Percentiles rank a stretch among this genome's conserved stretches.
Evolutionary conservation across 2,329 filamentous ascomycete species (phyloP).

Genomic region (Clonostachys solani): DNA sequence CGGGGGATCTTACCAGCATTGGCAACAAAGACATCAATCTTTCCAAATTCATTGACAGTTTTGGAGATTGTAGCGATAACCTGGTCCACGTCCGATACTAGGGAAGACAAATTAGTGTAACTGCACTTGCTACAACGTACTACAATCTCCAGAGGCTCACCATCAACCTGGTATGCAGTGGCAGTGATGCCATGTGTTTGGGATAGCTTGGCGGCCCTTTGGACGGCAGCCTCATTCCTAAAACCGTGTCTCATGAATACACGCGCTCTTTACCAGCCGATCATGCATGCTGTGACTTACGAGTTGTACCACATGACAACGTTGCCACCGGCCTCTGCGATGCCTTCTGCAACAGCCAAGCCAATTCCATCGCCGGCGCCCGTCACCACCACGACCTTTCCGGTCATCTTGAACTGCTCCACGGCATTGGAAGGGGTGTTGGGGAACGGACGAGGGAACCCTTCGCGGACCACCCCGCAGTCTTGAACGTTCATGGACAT

Average conservation of each 20-base stretch:
- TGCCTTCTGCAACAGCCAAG: constrained; percentile 34
- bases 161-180: constrained; percentile 36
- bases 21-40: constrained; percentile 35
- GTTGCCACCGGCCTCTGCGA: constrained; percentile 36
- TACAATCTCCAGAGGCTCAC: constrained; percentile 8
- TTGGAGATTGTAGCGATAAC: constrained; percentile 24
- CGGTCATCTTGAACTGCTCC: constrained; percentile 35
- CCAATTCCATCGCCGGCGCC: constrained; percentile 42
- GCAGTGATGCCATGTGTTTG: constrained; percentile 26
- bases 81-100: constrained; percentile 32
- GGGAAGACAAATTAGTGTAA: not conserved
- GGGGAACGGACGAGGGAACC: constrained; percentile 22
- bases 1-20: constrained; percentile 26
- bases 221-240: constrained; percentile 24
- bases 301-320: constrained; percentile 28
- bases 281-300: constrained; percentile 7
- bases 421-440: constrained; percentile 34
- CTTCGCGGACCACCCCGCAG: constrained; percentile 16
- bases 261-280: not conserved
- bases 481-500: constrained; percentile 33
- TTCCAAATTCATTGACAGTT: constrained; percentile 31
- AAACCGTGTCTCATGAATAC: not conserved
- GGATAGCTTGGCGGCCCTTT: constrained; percentile 25
- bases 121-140: no score
- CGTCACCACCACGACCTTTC: constrained; percentile 34